Evolutionary conservation across 768 basidiomycete species (phyloP).

Genomic region (Boletus eberwhitei): DNA sequence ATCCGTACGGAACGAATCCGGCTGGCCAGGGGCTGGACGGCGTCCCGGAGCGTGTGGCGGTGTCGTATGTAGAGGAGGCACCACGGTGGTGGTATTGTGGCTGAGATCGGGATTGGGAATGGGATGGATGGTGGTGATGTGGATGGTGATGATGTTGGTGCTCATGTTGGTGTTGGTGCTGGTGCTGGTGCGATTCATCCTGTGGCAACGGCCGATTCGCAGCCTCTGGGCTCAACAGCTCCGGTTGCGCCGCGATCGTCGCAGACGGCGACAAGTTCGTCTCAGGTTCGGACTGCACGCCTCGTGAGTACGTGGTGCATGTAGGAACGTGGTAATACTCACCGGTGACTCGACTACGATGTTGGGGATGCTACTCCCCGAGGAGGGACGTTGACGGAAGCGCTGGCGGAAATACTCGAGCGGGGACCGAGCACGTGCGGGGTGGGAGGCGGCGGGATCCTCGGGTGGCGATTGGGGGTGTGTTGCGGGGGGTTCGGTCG

Average conservation of each 20-base stretch:
- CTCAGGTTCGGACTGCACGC: conserved; percentile 40
- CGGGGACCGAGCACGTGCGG: conserved; percentile 17
- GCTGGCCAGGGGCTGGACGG: conserved; percentile 12
- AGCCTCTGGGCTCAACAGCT: conserved; percentile 44
- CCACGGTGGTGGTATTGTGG: not conserved
- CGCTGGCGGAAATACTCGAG: conserved; percentile 25
- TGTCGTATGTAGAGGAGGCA: not conserved
- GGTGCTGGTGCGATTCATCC: conserved; percentile 8
- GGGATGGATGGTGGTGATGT: conserved; percentile 1
- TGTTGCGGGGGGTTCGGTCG: conserved; percentile 3
- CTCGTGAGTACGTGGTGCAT: not conserved
- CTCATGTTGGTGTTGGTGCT: not conserved
- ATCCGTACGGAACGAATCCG: conserved; percentile 18
- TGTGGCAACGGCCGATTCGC: conserved; percentile 29
- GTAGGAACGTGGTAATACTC: conserved; percentile 7
- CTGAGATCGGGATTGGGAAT: conserved; percentile 1
- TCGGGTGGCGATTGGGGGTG: not conserved
- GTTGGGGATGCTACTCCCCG: conserved; percentile 36
- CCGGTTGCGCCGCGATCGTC: conserved; percentile 33
- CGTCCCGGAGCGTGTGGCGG: conserved; percentile 9
- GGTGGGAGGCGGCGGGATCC: conserved; percentile 1
- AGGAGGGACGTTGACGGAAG: conserved; percentile 31
- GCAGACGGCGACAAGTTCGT: conserved; percentile 32
- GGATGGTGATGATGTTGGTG: not conserved
- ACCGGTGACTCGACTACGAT: conserved; percentile 50